Base-by-base conservation (phyloP, 2,329 filamentous ascomycete genomes). In the Colletotrichum caudatum region DNA sequence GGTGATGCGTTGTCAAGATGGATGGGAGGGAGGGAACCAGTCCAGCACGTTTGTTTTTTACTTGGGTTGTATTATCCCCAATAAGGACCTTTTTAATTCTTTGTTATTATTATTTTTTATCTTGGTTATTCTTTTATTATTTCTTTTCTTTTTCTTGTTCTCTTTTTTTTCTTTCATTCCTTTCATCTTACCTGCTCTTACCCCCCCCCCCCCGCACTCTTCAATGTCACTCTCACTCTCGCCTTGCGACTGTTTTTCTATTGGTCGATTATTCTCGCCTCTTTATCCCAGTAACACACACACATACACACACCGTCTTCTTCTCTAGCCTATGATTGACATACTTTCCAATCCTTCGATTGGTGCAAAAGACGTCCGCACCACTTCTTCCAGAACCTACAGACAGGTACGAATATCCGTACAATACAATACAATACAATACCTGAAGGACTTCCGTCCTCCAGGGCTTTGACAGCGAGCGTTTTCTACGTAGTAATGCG, bases 1-100 rank as follows among this genome's bases (percentile, higher is more conserved):
- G 81, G 78, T 84, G 84, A 86, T 86, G 84, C 82, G 85, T 86
- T 87, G 85, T 86, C 85, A 87, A 81, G 77, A 78, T 76, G 60
- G 29, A 4, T 0, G 29, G 29, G 29, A 29, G 29, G 29, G 29
- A 2, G 29, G 54, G 29, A 50, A 56, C 54, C 54, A 60, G 33
- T 29, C 29, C 29, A 29, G 46, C 39, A 12, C 46, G 29, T 60
- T 50, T 51, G 33, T 50, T 62, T 50, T 14, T 11, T 18, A 16
- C 50, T 63, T 48, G 16, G 48, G 56, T 16, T 26, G 18, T 39
- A 74, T 77, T 76, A 73, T 12, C 20, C 46, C n/a, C 46, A 12
- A 48, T 20, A 2, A 3, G 20, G 23, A n/a, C 54, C 37, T 12
- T 23, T 48, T 48, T n/a, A 29, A 29, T 20, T 7, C 11, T n/a